Evolutionary conservation across 1,284 basidiomycete genomes (phyloP).

Genomic region (Cystobasidiaceae sp.): DNA sequence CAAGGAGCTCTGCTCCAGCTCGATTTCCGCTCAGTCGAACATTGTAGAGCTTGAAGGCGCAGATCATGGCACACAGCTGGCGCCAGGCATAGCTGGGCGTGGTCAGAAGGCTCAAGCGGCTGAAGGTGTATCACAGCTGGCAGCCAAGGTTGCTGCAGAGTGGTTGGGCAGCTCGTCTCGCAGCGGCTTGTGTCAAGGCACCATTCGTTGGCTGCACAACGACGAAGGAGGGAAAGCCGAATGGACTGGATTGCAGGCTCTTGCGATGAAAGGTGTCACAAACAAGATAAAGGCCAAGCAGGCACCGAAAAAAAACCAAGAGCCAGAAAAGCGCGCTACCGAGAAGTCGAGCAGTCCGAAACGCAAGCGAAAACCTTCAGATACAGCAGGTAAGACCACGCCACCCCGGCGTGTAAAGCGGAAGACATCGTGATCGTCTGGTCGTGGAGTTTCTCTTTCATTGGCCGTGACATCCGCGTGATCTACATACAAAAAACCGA

Average conservation of each 20-base stretch:
- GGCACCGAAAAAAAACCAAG: too few species aligned
- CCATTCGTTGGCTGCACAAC: too few species aligned
- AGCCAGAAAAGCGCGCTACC: too few species aligned
- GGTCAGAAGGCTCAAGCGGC: not conserved
- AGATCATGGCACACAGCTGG: slow-evolving; percentile 12
- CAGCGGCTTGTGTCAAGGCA: too few species aligned
- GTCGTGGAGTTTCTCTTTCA: not conserved
- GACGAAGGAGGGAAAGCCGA: too few species aligned
- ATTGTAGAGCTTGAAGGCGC: not conserved
- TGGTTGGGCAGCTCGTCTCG: too few species aligned
- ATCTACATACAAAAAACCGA: not conserved
- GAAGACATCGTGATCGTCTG: not conserved
- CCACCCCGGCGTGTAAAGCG: not conserved
- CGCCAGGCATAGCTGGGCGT: not conserved
- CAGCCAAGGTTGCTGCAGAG: not conserved
- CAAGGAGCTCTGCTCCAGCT: not conserved
- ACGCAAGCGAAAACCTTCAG: not conserved
- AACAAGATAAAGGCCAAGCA: too few species aligned
- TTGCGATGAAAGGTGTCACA: too few species aligned
- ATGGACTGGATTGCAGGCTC: too few species aligned
- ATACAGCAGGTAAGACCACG: not conserved
- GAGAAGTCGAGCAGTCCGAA: not conserved
- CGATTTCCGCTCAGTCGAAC: not conserved
- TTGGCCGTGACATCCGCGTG: not conserved
- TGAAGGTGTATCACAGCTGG: not conserved